Evolutionary conservation across 768 basidiomycete species (phyloP).

Genomic region (Rossbeevera mucosa): DNA sequence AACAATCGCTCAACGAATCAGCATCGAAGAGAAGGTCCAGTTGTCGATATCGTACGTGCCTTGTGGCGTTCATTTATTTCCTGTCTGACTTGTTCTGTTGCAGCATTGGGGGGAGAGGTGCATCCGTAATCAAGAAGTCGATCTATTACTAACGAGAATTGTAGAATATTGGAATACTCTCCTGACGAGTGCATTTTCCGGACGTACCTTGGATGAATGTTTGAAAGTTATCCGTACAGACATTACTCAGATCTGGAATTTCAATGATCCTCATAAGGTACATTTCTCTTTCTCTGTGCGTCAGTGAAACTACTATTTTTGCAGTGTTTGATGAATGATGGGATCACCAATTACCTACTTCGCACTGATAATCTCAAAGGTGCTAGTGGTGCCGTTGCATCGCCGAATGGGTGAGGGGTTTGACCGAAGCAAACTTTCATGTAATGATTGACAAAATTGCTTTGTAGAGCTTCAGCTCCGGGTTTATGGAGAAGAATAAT

Average conservation of each 20-base stretch:
- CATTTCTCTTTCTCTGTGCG: no score
- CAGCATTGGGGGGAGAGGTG: slow-evolving; percentile 14
- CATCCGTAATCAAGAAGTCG: neutral
- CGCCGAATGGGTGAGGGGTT: neutral
- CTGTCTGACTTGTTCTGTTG: neutral
- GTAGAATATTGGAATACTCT: slow-evolving; percentile 14
- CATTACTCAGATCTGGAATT: slow-evolving; percentile 14
- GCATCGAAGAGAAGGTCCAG: slow-evolving; percentile 13
- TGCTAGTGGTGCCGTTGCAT: neutral
- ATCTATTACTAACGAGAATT: neutral
- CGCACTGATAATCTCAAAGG: neutral
- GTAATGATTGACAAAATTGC: neutral
- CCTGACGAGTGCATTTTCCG: slow-evolving; percentile 5
- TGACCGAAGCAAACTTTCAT: neutral
- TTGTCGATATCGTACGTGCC: slow-evolving; percentile 8
- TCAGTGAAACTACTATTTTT: neutral
- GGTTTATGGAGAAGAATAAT: neutral
- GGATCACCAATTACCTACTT: neutral
- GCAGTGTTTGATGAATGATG: slow-evolving; percentile 6
- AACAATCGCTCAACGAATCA: slow-evolving; percentile 16
- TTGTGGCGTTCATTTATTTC: neutral
- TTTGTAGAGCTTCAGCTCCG: neutral
- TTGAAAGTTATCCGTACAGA: slow-evolving; percentile 12
- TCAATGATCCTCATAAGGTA: slow-evolving; percentile 10
- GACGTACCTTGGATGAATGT: slow-evolving; percentile 6